phyloP scores from a whole-genome alignment of 768 basidiomycete species.

The Lactifluus hygrophoroides region DNA sequence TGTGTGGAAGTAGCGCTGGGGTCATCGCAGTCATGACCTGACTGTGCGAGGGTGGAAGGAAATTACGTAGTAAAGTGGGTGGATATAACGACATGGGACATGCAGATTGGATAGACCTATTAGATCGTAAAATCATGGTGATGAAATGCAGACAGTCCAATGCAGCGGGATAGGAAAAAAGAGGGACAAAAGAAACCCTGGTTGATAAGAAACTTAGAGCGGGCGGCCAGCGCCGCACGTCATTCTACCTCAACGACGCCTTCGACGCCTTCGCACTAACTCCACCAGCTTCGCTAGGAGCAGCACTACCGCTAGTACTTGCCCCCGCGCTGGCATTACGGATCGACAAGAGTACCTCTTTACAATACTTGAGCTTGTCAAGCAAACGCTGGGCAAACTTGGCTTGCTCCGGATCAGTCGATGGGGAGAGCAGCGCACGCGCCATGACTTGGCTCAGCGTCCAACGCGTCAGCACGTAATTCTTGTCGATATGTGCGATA shows the following conservation, averaged over 20 bases:
- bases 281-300: not conserved
- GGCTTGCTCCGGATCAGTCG: constrained; percentile 42
- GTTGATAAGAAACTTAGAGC: not conserved
- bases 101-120: constrained; percentile 11
- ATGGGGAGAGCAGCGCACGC: constrained; percentile 34
- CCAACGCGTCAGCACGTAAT: constrained; percentile 68
- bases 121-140: constrained; percentile 15
- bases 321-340: constrained; percentile 42
- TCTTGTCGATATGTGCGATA: constrained; percentile 88
- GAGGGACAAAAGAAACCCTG: not conserved
- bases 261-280: constrained; percentile 3
- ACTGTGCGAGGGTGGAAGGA: not conserved
- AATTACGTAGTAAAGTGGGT: not conserved
- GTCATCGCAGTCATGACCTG: not conserved
- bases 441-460: constrained; percentile 65
- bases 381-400: constrained; percentile 59
- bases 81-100: constrained; percentile 7
- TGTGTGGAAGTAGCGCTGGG: not conserved
- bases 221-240: not conserved
- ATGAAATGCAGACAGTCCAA: constrained; percentile 1
- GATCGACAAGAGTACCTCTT: constrained; percentile 72
- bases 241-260: constrained; percentile 6
- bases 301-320: not conserved
- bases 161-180: not conserved
- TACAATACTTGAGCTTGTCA: constrained; percentile 80